Evolutionary conservation across 2,329 filamentous ascomycete genomes (phyloP), one percentile per base, ranked within the genome.

Genomic region (Neurospora crassa): DNA sequence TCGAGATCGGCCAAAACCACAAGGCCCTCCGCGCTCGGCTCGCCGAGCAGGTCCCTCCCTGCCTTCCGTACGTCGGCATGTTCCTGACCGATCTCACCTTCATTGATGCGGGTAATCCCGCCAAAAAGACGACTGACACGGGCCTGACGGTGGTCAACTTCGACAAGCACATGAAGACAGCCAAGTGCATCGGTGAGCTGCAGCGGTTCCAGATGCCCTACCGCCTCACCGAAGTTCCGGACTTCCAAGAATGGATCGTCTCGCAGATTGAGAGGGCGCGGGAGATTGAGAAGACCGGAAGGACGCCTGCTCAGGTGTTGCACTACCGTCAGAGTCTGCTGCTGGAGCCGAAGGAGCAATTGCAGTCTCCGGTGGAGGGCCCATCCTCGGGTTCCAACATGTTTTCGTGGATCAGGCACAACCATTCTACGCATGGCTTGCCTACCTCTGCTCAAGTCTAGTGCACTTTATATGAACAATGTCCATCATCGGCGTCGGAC

Each of bases 121-220:
- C 93, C 5, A 94, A 91, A 2, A 93, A 95, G 77, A 83, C 84
- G 7, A 84, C 85, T 16, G 88, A 92, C n/a, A 86, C 89, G 40
- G 87, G 89, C 37, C 86, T 93, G 77, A 89, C 90, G 0, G 92
- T 98, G 41, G 93, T 99, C 85, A 99, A 99, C 82, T 98, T 97
- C 77, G 95, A 98, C 84, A 98, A 98, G 83, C 94, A 98, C 79
- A 92, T 90, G 77, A 93, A 94, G 76, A 98, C 94, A 2, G 94
- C 95, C 67, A 96, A 94, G 81, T 96, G 98, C 78, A 97, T 99
- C 77, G 92, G 93, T 74, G 95, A 98, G 77, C 87, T 99, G 8
- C 96, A 99, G 80, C 91, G 94, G 20, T 98, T 98, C 83, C 96
- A 99, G 81, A 92, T 97, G 24, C 93, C 94, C 0, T 98, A 98